Evolutionary conservation across 2,329 filamentous ascomycete species (phyloP), one percentile per base, ranked within the genome.

Genomic region (Mycogone perniciosa): DNA sequence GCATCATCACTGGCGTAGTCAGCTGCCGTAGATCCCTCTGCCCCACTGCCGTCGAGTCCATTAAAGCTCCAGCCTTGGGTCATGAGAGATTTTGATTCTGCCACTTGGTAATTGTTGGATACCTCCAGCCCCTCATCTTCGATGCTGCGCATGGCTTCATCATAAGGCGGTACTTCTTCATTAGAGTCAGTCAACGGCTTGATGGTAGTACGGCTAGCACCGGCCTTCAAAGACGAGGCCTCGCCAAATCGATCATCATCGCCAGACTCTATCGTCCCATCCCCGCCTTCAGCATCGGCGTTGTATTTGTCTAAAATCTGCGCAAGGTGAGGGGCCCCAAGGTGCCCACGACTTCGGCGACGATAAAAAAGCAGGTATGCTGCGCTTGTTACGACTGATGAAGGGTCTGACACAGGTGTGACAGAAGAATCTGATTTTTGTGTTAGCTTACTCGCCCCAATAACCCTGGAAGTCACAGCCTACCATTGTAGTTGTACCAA

Each of bases 401-500:
- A 68, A 0, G 82, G 75, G 53, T 88, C 79, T 30, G 73, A 76
- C 6, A 79, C 75, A 58, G 76, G 77, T 33, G 76, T 80, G 13
- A 90, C 88, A 9, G 79, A 81, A 6, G 88, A 87, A 69, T 96
- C 91, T 95, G 60, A 11, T 41, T 11, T 11, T 35, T 13, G 20
- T 10, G 59, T 84, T 66, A 84, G 74, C 59, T 30, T 11, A 13
- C 29, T 11, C 35, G 8, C 13, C 11, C 33, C 31, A 35, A 5
- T 38, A 7, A 10, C 7, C 4, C 4, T 27, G 26, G 38, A 33
- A 20, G 31, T 8, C 34, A 5, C 43, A 9, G 70, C 84, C 70
- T 76, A 93, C 91, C 92, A 67, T 99, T 97, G 68, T 95, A 97
- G 59, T 95, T 88, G 67, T 96, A 96, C 93, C 93, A 99, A 67